A percentile compares a stretch with the other conserved stretches of the same genome.
Evolutionary conservation across 441 rosid genomes (phyloP).

Genomic region (Melastoma candidum): DNA sequence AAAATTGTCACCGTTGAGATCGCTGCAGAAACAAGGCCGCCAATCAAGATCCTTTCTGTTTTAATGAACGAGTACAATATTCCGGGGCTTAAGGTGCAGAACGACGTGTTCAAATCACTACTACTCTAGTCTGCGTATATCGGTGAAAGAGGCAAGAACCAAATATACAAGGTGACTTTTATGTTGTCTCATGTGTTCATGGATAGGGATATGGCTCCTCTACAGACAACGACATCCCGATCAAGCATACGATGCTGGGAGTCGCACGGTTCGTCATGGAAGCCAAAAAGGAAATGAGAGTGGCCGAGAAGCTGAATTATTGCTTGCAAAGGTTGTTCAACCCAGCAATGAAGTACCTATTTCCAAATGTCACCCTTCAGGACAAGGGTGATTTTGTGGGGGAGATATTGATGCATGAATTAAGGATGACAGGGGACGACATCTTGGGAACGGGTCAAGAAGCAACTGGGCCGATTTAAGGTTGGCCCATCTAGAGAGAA

Average conservation of each 20-base stretch:
- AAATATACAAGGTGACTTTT: conserved; percentile 93
- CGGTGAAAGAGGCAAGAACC: conserved; percentile 98
- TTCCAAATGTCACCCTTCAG: no score
- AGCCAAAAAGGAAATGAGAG: conserved; percentile 93
- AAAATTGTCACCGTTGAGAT: conserved; percentile 95
- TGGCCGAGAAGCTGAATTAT: conserved; percentile 73
- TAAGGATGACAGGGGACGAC: no score
- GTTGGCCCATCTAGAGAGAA: no score
- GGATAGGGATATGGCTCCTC: conserved; percentile 93
- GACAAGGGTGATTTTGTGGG: no score
- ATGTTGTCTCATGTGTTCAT: conserved; percentile 90
- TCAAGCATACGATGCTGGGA: conserved; percentile 93
- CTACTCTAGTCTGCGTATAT: conserved; percentile 92
- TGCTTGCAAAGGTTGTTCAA: conserved; percentile 95
- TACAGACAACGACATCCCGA: conserved; percentile 97
- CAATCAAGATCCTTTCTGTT: conserved; percentile 90
- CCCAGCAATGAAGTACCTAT: conserved; percentile 89
- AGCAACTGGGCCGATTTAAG: no score
- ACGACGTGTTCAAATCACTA: conserved; percentile 89
- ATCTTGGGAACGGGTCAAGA: no score
- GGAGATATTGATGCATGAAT: no score
- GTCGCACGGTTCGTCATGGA: conserved; percentile 97
- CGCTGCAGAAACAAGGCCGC: conserved; percentile 94
- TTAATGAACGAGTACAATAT: conserved; percentile 93
- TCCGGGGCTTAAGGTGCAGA: conserved; percentile 94